Evolutionary conservation across 768 basidiomycete genomes (phyloP).

Genomic region (Suillus subalutaceus): DNA sequence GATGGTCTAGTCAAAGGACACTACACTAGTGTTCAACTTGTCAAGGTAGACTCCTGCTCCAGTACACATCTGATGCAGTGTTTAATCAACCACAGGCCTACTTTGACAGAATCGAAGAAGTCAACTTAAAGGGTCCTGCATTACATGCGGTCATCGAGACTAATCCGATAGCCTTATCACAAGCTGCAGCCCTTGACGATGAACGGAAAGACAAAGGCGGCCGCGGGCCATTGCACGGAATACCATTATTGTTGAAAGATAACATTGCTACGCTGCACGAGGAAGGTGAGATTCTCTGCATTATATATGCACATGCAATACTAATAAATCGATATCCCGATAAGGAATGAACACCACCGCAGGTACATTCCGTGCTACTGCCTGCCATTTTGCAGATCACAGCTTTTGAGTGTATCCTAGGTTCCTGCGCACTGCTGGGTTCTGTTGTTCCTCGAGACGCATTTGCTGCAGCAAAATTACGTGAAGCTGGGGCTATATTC

Average conservation of each 20-base stretch:
- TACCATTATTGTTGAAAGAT: constrained; percentile 53
- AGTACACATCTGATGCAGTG: not conserved
- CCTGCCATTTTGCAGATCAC: not conserved
- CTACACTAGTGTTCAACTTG: not conserved
- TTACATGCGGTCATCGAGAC: constrained; percentile 62
- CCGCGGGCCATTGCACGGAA: constrained; percentile 53
- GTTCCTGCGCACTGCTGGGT: constrained; percentile 25
- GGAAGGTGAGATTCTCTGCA: constrained; percentile 17
- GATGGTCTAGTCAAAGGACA: not conserved
- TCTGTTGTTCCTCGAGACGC: constrained; percentile 30
- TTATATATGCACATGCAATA: not conserved
- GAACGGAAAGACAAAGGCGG: constrained; percentile 45
- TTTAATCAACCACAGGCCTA: constrained; percentile 49
- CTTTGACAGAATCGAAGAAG: constrained; percentile 66
- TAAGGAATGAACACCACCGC: not conserved
- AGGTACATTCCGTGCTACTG: not conserved
- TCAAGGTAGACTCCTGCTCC: not conserved
- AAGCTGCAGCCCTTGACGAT: constrained; percentile 53
- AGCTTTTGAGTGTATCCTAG: not conserved
- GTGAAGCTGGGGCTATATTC: constrained; percentile 38
- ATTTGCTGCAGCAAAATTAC: constrained; percentile 33
- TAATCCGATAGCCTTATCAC: constrained; percentile 53
- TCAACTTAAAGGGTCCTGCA: constrained; percentile 61
- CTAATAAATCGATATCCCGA: not conserved
- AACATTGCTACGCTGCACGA: constrained; percentile 26